Evolutionary conservation across 1,284 basidiomycete genomes (phyloP).

Genomic region (Sporisorium scitamineum): DNA sequence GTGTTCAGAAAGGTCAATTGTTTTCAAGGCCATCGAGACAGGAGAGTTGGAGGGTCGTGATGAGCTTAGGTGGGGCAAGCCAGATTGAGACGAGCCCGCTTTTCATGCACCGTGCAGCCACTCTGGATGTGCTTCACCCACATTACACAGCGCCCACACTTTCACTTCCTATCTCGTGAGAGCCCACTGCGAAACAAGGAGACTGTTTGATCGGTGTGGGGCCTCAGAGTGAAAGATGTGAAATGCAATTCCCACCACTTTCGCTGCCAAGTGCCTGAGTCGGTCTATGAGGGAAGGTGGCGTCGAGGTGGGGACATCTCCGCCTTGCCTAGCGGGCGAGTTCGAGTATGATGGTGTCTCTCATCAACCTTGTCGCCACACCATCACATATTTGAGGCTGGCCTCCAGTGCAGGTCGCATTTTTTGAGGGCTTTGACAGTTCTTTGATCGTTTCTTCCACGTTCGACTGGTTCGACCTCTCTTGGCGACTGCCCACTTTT

Average conservation of each 20-base stretch:
- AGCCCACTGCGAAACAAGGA: not conserved
- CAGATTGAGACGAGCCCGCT: not conserved
- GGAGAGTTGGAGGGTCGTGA: not conserved
- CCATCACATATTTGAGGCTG: not conserved
- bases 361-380: not conserved
- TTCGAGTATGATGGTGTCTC: not conserved
- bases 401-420: not conserved
- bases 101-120: not conserved
- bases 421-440: not conserved
- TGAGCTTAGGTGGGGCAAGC: not conserved
- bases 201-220: not conserved
- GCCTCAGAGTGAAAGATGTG: too few relatives aligned
- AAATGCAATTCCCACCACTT: not conserved
- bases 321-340: too few relatives aligned
- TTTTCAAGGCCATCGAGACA: not conserved
- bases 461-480: not conserved
- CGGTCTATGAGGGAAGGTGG: too few relatives aligned
- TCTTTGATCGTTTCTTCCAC: not conserved
- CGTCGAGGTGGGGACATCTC: too few relatives aligned
- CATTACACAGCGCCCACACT: conserved; percentile 1
- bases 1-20: not conserved
- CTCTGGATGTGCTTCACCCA: too few relatives aligned
- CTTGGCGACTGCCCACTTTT: not conserved
- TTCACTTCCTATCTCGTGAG: not conserved
- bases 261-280: not conserved